Evolutionary conservation across 1,139 yeast species (phyloP).

Genomic region (Debaryomyces psychrophilus): DNA sequence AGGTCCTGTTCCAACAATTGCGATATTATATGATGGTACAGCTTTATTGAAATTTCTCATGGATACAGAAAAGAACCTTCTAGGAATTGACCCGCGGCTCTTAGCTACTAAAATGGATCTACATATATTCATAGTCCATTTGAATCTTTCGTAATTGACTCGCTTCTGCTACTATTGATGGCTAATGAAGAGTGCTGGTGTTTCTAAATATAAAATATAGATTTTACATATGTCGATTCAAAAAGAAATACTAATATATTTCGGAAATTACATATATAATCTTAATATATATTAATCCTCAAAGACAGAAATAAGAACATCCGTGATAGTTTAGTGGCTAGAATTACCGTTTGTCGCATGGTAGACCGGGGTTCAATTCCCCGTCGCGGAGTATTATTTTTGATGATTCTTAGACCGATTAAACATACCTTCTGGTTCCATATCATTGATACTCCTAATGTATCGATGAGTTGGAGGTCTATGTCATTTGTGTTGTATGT

Average conservation of each 20-base stretch:
- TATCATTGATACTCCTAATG: too few species aligned
- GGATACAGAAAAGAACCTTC: slow-evolving; percentile 2
- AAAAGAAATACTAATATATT: too few species aligned
- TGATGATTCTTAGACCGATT: too few species aligned
- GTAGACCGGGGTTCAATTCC: slow-evolving; percentile 55
- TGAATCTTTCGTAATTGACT: not conserved
- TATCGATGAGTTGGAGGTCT: too few species aligned
- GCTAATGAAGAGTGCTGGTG: not conserved
- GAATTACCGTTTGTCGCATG: slow-evolving; percentile 53
- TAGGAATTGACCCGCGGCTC: not conserved
- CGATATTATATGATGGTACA: slow-evolving; percentile 41
- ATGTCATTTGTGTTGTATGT: too few species aligned
- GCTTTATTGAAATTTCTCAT: not conserved
- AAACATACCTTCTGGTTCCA: too few species aligned
- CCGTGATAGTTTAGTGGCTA: slow-evolving; percentile 54
- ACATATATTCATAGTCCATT: not conserved
- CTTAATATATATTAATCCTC: too few species aligned
- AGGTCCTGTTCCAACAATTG: slow-evolving; percentile 94
- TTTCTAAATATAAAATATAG: too few species aligned
- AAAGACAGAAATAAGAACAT: slow-evolving; percentile 14
- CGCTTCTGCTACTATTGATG: too few species aligned
- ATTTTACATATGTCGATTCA: too few species aligned
- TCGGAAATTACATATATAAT: too few species aligned
- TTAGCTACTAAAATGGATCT: not conserved
- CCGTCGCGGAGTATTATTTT: slow-evolving; percentile 43